Evolutionary conservation across 257 asterid species (phyloP), one percentile per base, ranked within the genome.

Genomic region (Henckelia pumila): DNA sequence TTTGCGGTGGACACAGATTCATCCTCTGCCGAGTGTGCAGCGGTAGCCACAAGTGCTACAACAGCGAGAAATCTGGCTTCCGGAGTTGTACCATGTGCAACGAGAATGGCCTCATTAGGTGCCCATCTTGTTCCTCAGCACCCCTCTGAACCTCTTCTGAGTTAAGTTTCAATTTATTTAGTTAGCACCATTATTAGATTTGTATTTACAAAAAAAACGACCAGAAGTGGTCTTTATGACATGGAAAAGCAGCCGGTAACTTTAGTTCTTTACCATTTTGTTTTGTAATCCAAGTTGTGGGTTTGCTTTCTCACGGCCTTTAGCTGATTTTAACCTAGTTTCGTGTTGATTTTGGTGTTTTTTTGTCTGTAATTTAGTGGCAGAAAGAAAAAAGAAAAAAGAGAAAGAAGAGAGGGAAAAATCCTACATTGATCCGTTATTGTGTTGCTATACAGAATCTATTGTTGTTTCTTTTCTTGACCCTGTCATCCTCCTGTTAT

Each of bases 71-170:
- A 76, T 65, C 83, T 20, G 95, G 91, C 70, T 90, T 88, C 75
- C 80, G 83, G 87, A 79, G 84, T 69, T 93, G 99, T 68, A 83
- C 85, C 53, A 75, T 74, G 60, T 93, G 99, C 88, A 90, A 88
- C 68, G 96, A 85, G 83, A 86, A 93, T 73, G 99, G 97, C 59
- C 85, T 90, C 75, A 72, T 86, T 84, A 91, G 95, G 95, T 93
- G 99, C 95, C 87, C 96, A 9, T 86, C 92, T 77, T 93, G 99
- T 73, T 88, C 80, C 63, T 78, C 73, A 73, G 75, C 80, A 1
- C 80, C 85, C 35, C 57, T 77, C 14, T 78, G 68, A 83, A 53
- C 69, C 65, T 47, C 53, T 16, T 47, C 8, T 16, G 16, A 2
- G 6, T 53, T 25, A 11, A 55, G 35, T 7, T 53, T 4, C 37